phyloP scores from a whole-genome alignment of 208 protist species.

The Sergeia podlipaevii region DNA sequence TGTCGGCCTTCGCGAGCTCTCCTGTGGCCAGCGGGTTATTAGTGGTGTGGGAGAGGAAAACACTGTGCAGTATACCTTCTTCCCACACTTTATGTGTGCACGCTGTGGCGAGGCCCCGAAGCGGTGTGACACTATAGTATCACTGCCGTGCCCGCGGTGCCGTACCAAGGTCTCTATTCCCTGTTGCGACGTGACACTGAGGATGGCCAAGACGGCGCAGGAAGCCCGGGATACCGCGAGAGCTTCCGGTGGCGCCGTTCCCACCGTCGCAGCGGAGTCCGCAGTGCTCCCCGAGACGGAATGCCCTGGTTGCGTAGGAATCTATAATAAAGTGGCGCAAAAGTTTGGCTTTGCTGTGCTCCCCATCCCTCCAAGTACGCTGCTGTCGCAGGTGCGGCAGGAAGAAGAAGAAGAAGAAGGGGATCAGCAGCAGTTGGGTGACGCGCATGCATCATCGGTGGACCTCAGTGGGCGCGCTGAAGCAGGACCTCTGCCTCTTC shows the following conservation, averaged over 20 bases:
- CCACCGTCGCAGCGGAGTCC: neutral
- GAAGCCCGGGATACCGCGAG: constrained; percentile 1
- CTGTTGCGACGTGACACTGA: constrained; percentile 48
- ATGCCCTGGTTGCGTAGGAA: constrained; percentile 65
- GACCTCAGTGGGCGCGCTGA: neutral
- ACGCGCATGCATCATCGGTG: constrained; percentile 11
- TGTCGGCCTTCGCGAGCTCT: constrained; percentile 52
- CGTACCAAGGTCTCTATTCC: constrained; percentile 40
- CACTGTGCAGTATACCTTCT: constrained; percentile 36
- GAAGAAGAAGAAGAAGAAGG: constrained; percentile 7
- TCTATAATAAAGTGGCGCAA: constrained; percentile 72
- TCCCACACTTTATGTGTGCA: constrained; percentile 70
- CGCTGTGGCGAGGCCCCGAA: constrained; percentile 47
- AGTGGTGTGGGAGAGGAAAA: constrained; percentile 47
- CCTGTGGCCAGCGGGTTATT: constrained; percentile 81
- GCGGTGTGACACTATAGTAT: constrained; percentile 49
- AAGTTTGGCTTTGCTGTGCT: constrained; percentile 50
- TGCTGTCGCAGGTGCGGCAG: neutral
- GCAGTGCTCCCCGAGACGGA: constrained; percentile 38
- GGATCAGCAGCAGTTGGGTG: constrained; percentile 13
- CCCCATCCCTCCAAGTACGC: constrained; percentile 1
- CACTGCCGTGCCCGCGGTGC: constrained; percentile 63
- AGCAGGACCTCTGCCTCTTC: constrained; percentile 34
- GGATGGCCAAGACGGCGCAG: constrained; percentile 1
- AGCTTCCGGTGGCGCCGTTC: constrained; percentile 3